Evolutionary conservation across 2,329 filamentous ascomycete genomes (phyloP), one percentile per base, ranked within the genome.

Genomic region (Ophiosphaerella herpotricha): DNA sequence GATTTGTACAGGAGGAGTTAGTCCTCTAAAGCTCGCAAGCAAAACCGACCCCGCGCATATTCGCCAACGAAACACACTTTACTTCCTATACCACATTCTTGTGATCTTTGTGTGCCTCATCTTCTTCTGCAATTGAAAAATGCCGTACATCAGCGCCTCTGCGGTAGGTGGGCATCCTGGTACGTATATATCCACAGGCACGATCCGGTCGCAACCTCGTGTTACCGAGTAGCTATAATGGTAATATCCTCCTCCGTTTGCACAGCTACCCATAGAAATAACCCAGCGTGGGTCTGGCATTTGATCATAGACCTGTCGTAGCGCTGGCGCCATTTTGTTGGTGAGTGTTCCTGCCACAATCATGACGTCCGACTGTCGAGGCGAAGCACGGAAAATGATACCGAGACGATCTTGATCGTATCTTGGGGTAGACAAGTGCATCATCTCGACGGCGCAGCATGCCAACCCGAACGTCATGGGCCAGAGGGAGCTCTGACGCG

Each of bases 261-360:
- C 89, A 73, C 89, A 93, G 67, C 85, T 89, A 11, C 89, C 89
- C 89, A 93, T 93, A 63, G 85, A 89, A 66, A 88, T 83, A 18
- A 93, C 90, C 90, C 90, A 96, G 69, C 88, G 84, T 23, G 91
- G 91, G 29, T 96, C 91, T 26, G 91, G 90, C 91, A 96, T 96
- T 80, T 96, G 91, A 75, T 96, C 91, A 78, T 96, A 96, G 55
- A 95, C 88, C 77, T 94, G 90, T 74, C 91, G 83, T 69, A 96
- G 79, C 31, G 91, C 91, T 2, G 91, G 90, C 1, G 90, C 91
- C 91, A 96, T 96, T 81, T 96, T 96, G 82, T 96, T 96, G 63
- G 90, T 95, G 55, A 96, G 83, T 26, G 91, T 96, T 52, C 91
- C 91, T 23, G 91, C 91, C 26, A 96, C 91, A 67, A 96, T 94